These are phyloP conservation scores for Aspergillus calidoustus DNA, from an alignment of 2,329 filamentous ascomycete species.

Conservation along the genomic window DNA sequence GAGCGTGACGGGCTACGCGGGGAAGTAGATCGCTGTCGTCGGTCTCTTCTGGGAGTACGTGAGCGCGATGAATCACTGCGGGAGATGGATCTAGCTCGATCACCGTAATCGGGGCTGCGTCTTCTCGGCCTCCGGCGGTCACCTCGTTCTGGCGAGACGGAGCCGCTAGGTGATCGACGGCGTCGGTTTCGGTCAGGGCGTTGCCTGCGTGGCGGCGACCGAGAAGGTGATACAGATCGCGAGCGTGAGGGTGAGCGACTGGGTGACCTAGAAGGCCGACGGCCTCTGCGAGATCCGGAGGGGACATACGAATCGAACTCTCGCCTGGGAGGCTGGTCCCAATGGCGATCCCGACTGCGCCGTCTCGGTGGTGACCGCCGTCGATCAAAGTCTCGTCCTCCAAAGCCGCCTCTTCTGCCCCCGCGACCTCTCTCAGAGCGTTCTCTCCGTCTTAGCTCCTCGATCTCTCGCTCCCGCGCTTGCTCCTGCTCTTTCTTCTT, in stretches of 20 bases:
- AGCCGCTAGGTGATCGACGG: constrained; percentile 40
- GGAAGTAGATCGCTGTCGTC: constrained; percentile 46
- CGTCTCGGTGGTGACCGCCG: constrained; percentile 58
- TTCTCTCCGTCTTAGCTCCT: constrained; percentile 65
- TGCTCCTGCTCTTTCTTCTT: constrained; percentile 72
- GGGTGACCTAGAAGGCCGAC: constrained; percentile 41
- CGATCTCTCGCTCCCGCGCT: constrained; percentile 71
- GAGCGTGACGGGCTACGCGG: constrained; percentile 44
- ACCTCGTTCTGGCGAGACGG: constrained; percentile 46
- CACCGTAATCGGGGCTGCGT: constrained; percentile 47
- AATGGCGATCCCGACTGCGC: constrained; percentile 51
- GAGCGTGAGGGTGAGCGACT: constrained; percentile 39
- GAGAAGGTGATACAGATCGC: constrained; percentile 37
- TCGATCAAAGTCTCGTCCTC: constrained; percentile 53
- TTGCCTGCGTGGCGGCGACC: constrained; percentile 38
- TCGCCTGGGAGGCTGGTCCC: constrained; percentile 53
- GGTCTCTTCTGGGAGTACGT: constrained; percentile 58
- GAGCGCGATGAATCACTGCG: constrained; percentile 58
- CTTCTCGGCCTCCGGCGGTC: constrained; percentile 41
- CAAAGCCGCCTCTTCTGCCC: constrained; percentile 41
- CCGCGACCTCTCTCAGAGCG: constrained; percentile 45
- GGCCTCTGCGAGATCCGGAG: constrained; percentile 44
- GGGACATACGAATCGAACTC: constrained; percentile 64
- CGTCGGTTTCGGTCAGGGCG: constrained; percentile 35
- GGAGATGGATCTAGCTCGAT: constrained; percentile 55